These are phyloP conservation scores for Chiua virens DNA, from an alignment of 768 basidiomycete genomes.

Conservation along the genomic window DNA sequence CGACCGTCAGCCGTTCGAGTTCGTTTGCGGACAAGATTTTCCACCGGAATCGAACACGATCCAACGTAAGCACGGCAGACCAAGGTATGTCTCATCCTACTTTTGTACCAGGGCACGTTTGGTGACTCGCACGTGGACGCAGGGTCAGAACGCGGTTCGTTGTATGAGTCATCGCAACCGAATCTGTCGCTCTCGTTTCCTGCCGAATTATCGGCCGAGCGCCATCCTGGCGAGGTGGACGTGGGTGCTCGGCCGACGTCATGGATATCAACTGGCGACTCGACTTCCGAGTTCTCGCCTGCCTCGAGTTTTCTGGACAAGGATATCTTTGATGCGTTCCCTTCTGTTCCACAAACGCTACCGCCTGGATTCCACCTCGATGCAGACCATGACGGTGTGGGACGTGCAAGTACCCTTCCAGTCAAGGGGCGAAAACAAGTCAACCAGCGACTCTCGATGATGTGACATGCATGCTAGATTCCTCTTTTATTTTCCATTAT, in stretches of 20 bases:
- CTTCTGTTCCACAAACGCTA: constrained; percentile 58
- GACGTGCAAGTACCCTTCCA: constrained; percentile 26
- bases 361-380: constrained; percentile 33
- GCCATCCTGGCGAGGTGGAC: constrained; percentile 14
- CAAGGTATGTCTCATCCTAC: constrained; percentile 38
- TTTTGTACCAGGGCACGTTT: background rate
- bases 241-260: constrained; percentile 38
- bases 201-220: constrained; percentile 16
- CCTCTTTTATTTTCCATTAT: background rate
- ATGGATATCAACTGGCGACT: constrained; percentile 47
- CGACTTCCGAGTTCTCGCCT: constrained; percentile 42
- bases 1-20: constrained; percentile 44
- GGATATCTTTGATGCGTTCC: constrained; percentile 70
- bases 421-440: constrained; percentile 28
- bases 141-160: constrained; percentile 26
- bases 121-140: background rate
- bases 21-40: constrained; percentile 65
- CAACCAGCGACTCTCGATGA: constrained; percentile 24
- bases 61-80: constrained; percentile 45
- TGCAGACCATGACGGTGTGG: constrained; percentile 8
- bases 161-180: constrained; percentile 27
- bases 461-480: constrained; percentile 16
- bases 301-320: constrained; percentile 45
- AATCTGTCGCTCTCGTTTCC: constrained; percentile 23
- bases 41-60: constrained; percentile 53